Evolutionary conservation across 805 yeast genomes (phyloP), one percentile per base, ranked within the genome.

Genomic region (Ogataea kodamae): DNA sequence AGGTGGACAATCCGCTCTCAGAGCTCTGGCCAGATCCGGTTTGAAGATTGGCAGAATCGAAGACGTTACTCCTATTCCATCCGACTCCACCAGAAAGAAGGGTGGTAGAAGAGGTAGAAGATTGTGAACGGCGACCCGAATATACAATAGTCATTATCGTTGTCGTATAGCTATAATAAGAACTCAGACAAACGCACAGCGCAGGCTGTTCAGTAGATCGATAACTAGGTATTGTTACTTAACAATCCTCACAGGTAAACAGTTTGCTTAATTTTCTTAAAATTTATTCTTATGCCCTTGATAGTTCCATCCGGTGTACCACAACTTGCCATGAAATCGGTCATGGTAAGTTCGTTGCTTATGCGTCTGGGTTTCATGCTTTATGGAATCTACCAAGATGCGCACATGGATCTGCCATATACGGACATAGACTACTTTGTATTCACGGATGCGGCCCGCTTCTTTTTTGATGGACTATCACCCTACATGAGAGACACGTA

Each of bases 71-170:
- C 98, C 98, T 72, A 89, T 92, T 63, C 99, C 99, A 72, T 92
- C 98, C 59, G 99, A 92, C 75, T 89, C 97, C 64, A 94, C 98
- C 72, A 92, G 99, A 84, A 86, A 90, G 87, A 94, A 92, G 95
- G 98, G 98, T 87, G 99, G 99, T 86, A 92, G 98, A 81, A 89
- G 99, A 82, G 99, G 99, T 90, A 90, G 98, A 83, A 88, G 99
- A 85, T 83, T 89, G 47, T 60, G 54, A 58, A 20, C 22, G 37
- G 27, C 15, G 22, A 33, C 23, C 27, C 27, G 30, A 33, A 25
- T 16, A 18, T 33, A 27, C 36, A 33, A 33, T 33, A 31, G 36
- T 33, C 36, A 15, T 27, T 33, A 26, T 34, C 31, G 33, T 27
- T 36, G 34, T 34, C 29, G 39, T 30, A 35, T 28, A 35, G 35